Evolutionary conservation across 2,329 filamentous ascomycete genomes (phyloP), one percentile per base, ranked within the genome.

Genomic region (Alternaria sp.): DNA sequence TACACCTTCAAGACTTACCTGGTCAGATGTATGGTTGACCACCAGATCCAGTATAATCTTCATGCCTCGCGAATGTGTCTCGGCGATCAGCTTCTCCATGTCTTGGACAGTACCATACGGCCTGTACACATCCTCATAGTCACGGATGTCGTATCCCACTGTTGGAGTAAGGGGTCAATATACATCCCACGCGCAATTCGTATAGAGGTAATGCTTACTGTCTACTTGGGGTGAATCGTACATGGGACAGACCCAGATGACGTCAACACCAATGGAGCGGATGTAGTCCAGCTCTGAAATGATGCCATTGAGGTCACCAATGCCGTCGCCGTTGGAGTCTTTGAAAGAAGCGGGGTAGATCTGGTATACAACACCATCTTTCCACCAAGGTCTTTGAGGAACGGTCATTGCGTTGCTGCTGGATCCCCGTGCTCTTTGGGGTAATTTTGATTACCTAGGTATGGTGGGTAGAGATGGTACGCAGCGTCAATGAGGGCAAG

Each of bases 321-420:
- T 77, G 6, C 87, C 87, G 60, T 86, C 83, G 44, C 84, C 85
- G 19, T 85, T 87, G 45, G 84, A 85, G 73, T 88, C 87, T 65
- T 87, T 84, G 79, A 89, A 89, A 25, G 85, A 87, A n/a, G 87
- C 84, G 3, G 87, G 86, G 72, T 89, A 89, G 65, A 89, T 84
- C 67, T 89, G 86, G 72, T 89, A 89, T 21, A 89, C 85, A 10
- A 85, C 82, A 54, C 82, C 84, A 73, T 89, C 86, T 68, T 88
- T 88, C 87, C 87, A 89, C 87, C 87, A 89, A 70, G 73, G 73
- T 55, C 74, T 73, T 58, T 73, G 68, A 30, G 67, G 59, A 59
- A 78, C 67, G 17, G 74, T 79, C 76, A 79, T 79, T 30, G 36
- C 32, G 56, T 46, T 30, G 13, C 50, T 54, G 25, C 26, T 43